Conservation (phyloP, 2,329 filamentous ascomycete genomes). For the Aspergillus niger region DNA sequence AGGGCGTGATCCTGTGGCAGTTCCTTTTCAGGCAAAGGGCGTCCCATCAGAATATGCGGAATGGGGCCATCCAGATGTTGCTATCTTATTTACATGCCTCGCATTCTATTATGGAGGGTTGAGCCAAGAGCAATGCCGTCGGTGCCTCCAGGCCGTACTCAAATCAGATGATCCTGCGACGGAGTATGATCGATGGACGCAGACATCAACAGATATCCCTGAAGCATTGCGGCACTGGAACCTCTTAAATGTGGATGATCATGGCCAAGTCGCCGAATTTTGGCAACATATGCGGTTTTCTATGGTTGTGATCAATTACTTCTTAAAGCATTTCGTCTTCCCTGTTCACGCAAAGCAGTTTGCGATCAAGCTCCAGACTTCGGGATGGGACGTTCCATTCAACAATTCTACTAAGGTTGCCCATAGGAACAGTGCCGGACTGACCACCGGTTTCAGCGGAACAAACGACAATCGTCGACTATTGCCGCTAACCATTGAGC, state of each 20-base stretch:
- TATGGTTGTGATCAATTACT: conserved; percentile 60
- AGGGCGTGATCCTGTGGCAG: conserved; percentile 52
- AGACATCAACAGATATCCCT: conserved; percentile 46
- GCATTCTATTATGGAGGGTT: conserved; percentile 68
- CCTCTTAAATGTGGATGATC: conserved; percentile 62
- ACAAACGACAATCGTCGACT: conserved; percentile 67
- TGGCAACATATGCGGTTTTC: conserved; percentile 55
- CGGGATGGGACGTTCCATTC: conserved; percentile 67
- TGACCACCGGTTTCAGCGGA: conserved; percentile 70
- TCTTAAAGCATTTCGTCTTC: conserved; percentile 65
- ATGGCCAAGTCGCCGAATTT: conserved; percentile 52
- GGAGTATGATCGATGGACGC: conserved; percentile 57
- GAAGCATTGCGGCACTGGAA: conserved; percentile 55
- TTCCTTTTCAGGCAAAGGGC: conserved; percentile 69
- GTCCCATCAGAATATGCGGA: conserved; percentile 64
- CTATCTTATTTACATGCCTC: conserved; percentile 65
- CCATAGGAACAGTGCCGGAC: conserved; percentile 18
- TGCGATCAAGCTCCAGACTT: conserved; percentile 62
- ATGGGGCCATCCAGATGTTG: conserved; percentile 68
- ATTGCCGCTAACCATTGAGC: conserved; percentile 63
- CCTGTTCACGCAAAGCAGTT: conserved; percentile 67
- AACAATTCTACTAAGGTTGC: background rate
- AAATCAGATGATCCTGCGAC: conserved; percentile 59
- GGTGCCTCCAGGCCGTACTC: conserved; percentile 54
- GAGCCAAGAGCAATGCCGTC: conserved; percentile 50